These are phyloP conservation scores for Albizia julibrissin DNA, from an alignment of 306 rosid species.

Conservation along the genomic window DNA sequence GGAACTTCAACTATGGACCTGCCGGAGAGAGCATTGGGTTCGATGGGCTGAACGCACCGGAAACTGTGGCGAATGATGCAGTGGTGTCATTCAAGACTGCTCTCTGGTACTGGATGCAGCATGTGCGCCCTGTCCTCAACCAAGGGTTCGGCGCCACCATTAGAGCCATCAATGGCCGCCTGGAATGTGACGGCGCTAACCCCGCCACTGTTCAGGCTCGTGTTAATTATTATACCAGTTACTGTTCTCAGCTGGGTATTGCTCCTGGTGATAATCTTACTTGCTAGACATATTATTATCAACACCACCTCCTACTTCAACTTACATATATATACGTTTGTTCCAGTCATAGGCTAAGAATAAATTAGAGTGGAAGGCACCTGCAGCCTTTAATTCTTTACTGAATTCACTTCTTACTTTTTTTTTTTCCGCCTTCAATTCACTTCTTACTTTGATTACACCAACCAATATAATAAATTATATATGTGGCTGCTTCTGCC, in stretches of 20 bases:
- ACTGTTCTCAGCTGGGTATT: constrained; percentile 68
- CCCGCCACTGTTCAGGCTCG: constrained; percentile 53
- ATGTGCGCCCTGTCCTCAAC: constrained; percentile 53
- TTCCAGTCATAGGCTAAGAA: too few relatives aligned
- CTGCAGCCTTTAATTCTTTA: neutral
- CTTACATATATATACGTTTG: too few relatives aligned
- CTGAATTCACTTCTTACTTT: neutral
- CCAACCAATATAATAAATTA: too few relatives aligned
- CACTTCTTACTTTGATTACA: too few relatives aligned
- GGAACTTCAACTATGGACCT: constrained; percentile 90
- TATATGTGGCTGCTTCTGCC: too few relatives aligned
- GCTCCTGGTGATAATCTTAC: constrained; percentile 68
- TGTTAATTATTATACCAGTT: constrained; percentile 51
- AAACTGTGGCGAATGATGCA: constrained; percentile 64
- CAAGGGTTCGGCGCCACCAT: constrained; percentile 88
- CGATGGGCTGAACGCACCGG: constrained; percentile 72
- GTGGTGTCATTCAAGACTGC: constrained; percentile 75
- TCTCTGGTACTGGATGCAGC: constrained; percentile 82
- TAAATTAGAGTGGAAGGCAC: neutral
- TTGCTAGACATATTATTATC: constrained; percentile 38
- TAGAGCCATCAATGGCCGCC: constrained; percentile 78
- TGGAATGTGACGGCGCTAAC: constrained; percentile 77
- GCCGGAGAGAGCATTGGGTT: constrained; percentile 64
- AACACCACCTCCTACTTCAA: too few relatives aligned
- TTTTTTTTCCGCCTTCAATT: too few relatives aligned